phyloP scores from a whole-genome alignment of 1,284 basidiomycete genomes.

The Thecaphora thlaspeos region DNA sequence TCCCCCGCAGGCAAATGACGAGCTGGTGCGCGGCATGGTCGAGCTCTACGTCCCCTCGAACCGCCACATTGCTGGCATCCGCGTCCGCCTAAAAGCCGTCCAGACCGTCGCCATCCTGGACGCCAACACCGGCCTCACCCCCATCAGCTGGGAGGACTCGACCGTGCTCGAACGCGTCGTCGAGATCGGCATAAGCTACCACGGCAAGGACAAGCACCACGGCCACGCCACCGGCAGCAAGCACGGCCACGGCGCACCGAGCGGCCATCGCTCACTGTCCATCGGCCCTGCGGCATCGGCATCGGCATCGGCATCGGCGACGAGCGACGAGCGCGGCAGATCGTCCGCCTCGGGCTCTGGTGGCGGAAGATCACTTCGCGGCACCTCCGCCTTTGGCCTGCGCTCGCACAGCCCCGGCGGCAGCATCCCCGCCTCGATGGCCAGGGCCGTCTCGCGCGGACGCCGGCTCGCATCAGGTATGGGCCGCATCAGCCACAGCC shows the following conservation, averaged over 20 bases:
- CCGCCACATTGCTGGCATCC: constrained; percentile 51
- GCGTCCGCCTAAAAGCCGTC: constrained; percentile 49
- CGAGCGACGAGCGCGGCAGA: constrained; percentile 17
- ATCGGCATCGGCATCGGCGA: constrained; percentile 6
- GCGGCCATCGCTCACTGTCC: constrained; percentile 12
- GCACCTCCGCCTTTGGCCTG: constrained; percentile 24
- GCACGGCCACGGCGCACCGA: neutral
- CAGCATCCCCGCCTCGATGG: constrained; percentile 38
- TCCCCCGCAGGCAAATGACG: constrained; percentile 53
- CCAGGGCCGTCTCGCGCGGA: constrained; percentile 38
- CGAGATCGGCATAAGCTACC: constrained; percentile 47
- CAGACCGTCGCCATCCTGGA: constrained; percentile 55
- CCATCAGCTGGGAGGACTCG: constrained; percentile 52
- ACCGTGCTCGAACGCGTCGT: constrained; percentile 53
- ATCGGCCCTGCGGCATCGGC: constrained; percentile 10
- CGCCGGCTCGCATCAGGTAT: constrained; percentile 28
- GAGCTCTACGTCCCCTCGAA: constrained; percentile 52
- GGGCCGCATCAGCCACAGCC: constrained; percentile 36
- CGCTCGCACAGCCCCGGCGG: constrained; percentile 31
- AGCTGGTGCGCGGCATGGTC: constrained; percentile 53
- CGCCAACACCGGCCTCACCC: constrained; percentile 34
- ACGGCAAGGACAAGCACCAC: constrained; percentile 28
- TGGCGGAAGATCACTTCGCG: neutral
- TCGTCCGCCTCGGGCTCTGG: neutral
- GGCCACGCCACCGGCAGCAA: too few species aligned